Evolutionary conservation across 768 basidiomycete genomes (phyloP), one percentile per base, ranked within the genome.

Genomic region (Inosperma sp.): DNA sequence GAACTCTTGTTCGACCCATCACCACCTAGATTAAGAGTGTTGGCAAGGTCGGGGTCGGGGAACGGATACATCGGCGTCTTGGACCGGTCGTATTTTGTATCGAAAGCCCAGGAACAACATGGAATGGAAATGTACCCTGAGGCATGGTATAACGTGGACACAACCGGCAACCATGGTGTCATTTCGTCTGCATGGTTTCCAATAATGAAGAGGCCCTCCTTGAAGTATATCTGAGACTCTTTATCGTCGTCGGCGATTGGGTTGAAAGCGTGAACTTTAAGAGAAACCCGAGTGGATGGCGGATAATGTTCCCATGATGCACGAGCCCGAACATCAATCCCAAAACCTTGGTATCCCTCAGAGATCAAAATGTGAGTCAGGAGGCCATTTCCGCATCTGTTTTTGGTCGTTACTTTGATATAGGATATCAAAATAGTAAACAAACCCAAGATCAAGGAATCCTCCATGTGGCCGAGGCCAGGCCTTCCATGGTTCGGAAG

Each of bases 161-260:
- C 70, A 1, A 96, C 77, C 0, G 95, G 91, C 0, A 93, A 65
- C 94, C 94, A 98, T 0, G 95, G 95, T 19, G 94, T 94, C 14
- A 98, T 74, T 59, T 98, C 95, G 69, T 98, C 95, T 0, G 94
- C 88, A 65, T 98, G 95, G 69, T 97, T 97, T 7, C 89, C 93
- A 43, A 98, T 87, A 51, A 98, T 68, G 68, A 96, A 98, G 3
- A 74, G 68, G 1, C 75, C 81, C 0, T 72, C 69, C 16, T 59
- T 64, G 60, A 73, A 63, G 53, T 66, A 72, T 8, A 54, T 55
- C 31, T 56, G 39, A 0, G 55, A 47, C 31, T 49, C 8, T 7
- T 58, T 56, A 13, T 42, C 29, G 26, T 25, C 7, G 9, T 52
- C 40, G 23, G 45, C 40, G 8, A 65, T 77, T 0, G 92, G 91